Percentiles rank a stretch among this genome's conserved stretches.
Conservation (phyloP, 495 filamentous ascomycete species). For the Penicillium canescens region DNA sequence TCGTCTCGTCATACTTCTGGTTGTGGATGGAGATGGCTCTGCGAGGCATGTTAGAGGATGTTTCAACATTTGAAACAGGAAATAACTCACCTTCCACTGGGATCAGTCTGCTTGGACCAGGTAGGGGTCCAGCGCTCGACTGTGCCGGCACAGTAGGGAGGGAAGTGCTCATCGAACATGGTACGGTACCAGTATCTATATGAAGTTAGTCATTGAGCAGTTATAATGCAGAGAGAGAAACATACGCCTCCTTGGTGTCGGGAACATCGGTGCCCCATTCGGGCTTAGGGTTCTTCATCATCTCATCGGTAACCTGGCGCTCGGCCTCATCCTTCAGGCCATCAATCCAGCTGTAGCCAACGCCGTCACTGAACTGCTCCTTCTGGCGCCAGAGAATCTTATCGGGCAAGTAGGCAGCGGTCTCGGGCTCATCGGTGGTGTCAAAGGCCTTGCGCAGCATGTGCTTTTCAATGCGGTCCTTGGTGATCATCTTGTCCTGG, state of each 20-base stretch:
- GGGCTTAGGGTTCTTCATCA: conserved; percentile 93
- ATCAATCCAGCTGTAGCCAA: conserved; percentile 99
- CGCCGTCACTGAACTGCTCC: conserved; percentile 98
- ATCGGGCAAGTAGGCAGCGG: conserved; percentile 82
- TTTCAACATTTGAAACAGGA: neutral
- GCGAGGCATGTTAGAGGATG: conserved; percentile 18
- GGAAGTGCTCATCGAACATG: conserved; percentile 99
- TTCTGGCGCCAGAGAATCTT: conserved; percentile 98
- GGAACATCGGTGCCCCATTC: conserved; percentile 93
- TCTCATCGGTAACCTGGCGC: conserved; percentile 85
- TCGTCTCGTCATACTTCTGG: conserved; percentile 59
- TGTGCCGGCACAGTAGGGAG: conserved; percentile 82
- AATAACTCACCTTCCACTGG: conserved; percentile 77
- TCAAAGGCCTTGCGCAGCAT: conserved; percentile 97
- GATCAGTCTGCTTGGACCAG: conserved; percentile 95
- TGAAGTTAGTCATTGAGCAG: conserved; percentile 26
- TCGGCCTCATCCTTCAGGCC: conserved; percentile 92
- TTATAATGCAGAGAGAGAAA: conserved; percentile 12
- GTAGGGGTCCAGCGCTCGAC: conserved; percentile 98
- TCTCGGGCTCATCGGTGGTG: conserved; percentile 77
- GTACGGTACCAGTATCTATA: conserved; percentile 88
- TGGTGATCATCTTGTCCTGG: conserved; percentile 89
- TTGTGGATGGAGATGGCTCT: conserved; percentile 72
- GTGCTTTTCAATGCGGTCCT: conserved; percentile 93
- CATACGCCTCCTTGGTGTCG: conserved; percentile 93